Percentiles rank a stretch among this genome's conserved stretches.
Evolutionary conservation across 371 early-diverging fungal genomes (phyloP).

Genomic region (Haplosporangium sp.): DNA sequence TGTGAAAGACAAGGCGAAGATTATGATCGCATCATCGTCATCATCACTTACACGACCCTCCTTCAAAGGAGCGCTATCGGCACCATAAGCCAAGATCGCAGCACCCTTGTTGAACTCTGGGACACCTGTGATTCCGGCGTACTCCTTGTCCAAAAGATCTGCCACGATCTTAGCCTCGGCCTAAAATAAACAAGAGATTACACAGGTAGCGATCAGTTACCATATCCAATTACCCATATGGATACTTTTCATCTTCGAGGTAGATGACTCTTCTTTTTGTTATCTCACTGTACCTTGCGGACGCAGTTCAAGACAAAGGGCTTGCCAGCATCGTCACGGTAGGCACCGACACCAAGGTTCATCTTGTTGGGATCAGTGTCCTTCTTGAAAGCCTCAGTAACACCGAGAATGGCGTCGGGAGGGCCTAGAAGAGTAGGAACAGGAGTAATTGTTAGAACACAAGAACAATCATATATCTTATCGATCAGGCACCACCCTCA

Average conservation of each 20-base stretch:
- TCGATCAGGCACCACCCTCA: neutral
- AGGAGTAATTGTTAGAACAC: neutral
- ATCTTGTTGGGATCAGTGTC: constrained; percentile 93
- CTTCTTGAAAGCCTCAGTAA: constrained; percentile 96
- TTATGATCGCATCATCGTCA: neutral
- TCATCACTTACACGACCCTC: constrained; percentile 72
- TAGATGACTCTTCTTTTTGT: no score
- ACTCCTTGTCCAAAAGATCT: constrained; percentile 91
- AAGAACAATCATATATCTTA: neutral
- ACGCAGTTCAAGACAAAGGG: constrained; percentile 93
- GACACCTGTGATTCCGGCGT: constrained; percentile 95
- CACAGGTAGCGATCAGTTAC: no score
- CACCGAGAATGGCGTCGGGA: constrained; percentile 96
- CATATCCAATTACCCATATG: no score
- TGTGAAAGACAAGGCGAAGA: constrained; percentile 3
- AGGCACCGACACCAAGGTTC: constrained; percentile 98
- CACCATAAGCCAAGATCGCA: constrained; percentile 90
- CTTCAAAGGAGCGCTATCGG: constrained; percentile 74
- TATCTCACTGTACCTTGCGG: constrained; percentile 69
- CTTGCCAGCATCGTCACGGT: constrained; percentile 94
- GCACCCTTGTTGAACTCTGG: constrained; percentile 86
- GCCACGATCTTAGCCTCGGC: constrained; percentile 84
- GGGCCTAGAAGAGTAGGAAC: constrained; percentile 68
- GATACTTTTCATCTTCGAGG: no score
- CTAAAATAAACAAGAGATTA: constrained; percentile 50